phyloP scores from a whole-genome alignment of 1,139 yeast species.

The Pichia sp. region DNA sequence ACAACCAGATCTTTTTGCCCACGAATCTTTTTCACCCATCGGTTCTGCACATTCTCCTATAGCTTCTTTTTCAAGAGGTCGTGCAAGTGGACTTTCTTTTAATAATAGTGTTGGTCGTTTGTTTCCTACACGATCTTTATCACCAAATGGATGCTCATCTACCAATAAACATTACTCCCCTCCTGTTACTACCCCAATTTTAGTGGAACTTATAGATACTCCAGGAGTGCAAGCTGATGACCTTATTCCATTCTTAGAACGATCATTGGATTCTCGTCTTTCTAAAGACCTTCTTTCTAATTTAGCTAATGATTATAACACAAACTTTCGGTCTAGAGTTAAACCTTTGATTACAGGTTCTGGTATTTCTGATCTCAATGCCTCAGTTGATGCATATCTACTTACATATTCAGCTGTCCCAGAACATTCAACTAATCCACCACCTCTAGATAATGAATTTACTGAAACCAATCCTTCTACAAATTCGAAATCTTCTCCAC shows the following conservation, averaged over 20 bases:
- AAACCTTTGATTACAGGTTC: conserved; percentile 67
- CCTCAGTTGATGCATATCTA: conserved; percentile 66
- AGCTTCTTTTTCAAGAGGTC: conserved; percentile 16
- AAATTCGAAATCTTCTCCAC: background rate
- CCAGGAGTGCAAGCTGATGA: conserved; percentile 61
- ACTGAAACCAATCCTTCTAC: background rate
- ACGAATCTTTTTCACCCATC: conserved; percentile 13
- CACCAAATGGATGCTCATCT: too few species aligned
- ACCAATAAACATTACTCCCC: conserved; percentile 25
- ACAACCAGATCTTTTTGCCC: conserved; percentile 17
- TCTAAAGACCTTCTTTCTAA: conserved; percentile 55
- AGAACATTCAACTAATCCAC: conserved; percentile 17
- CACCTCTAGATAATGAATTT: conserved; percentile 14
- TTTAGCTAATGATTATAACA: conserved; percentile 46
- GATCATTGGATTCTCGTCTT: conserved; percentile 55
- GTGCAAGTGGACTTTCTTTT: conserved; percentile 7
- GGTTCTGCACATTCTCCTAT: conserved; percentile 18
- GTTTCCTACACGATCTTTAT: conserved; percentile 1
- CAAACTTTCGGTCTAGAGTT: conserved; percentile 43
- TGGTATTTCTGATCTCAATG: conserved; percentile 71
- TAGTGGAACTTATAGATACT: conserved; percentile 65
- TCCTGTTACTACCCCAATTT: conserved; percentile 51
- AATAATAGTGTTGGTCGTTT: conserved; percentile 8
- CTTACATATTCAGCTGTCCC: conserved; percentile 67
- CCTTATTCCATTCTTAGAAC: conserved; percentile 68